Base-by-base conservation (phyloP, 495 filamentous ascomycete genomes). In the Penicillium steckii region DNA sequence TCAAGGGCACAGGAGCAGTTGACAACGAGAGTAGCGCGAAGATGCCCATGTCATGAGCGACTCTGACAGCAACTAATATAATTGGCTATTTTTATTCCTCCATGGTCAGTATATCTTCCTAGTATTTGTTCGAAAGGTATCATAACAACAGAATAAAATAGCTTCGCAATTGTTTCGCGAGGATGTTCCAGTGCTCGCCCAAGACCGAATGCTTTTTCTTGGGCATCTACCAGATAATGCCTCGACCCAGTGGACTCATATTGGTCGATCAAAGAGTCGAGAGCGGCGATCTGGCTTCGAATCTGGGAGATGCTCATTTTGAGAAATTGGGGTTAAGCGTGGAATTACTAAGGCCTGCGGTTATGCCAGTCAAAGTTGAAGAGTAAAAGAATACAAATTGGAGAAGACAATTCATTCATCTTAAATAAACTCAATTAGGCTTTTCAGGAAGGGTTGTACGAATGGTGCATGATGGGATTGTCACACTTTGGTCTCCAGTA, bases 1-100 rank as follows among this genome's bases (percentile, higher is more conserved):
- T 4, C 12, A 37, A 53, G 15, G 35, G 26, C 2, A 44, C 51
- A 8, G 24, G 33, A 1, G 9, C 9, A n/a, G 44, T 24, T 1
- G 24, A 22, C n/a, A 23, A 10, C 9, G 44, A 24, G 6, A 53
- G 44, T 3, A 32, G 7, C 8, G 35, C 24, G 51, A 53, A 53
- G 19, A 53, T 33, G 4, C 22, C 21, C 35, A 53, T 12, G 8
- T 53, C 51, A 22, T 19, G 18, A 15, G 51, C 51, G n/a, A 35
- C 22, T n/a, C 40, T 48, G 8, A 38, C 29, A 8, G 32, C 32
- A 12, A 48, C 25, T 4, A 40, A 19, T 8, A 48, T 22, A 1
- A 33, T 10, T 17, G 46, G 46, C 32, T 48, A 21, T 38, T n/a
- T 41, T 10, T 10, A 21, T 12, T 12, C 1, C 33, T 6, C 3